Base-by-base conservation (phyloP, 306 rosid species). In the Acacia acuminata region DNA sequence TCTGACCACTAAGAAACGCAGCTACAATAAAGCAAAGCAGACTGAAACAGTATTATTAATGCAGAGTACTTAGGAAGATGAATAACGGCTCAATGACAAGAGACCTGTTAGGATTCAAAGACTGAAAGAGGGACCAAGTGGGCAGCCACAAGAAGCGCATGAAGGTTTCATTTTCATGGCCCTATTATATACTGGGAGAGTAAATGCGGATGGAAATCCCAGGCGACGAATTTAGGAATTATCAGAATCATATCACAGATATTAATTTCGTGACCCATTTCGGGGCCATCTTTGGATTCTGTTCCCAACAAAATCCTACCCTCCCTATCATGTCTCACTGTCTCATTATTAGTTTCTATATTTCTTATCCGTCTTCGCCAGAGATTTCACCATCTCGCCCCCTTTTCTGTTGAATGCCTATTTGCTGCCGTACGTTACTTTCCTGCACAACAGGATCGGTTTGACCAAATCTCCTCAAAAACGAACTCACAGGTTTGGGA, bases 241-340 rank as follows among this genome's bases (percentile, higher is more conserved):
- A 83, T 83, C 73, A 5, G 60, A 19, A 84, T 82, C 92, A 88
- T 91, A 90, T 82, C 93, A 87, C 92, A 88, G 88, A 92, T 86
- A 81, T 91, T 79, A 48, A 48, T 91, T 77, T 76, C 85, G 96
- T 85, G 97, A 94, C 91, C 96, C 88, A 90, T 92, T 84, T n/a
- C 27, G 25, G 13, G 63, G 27, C 63, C 63, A 56, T 89, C 85
- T 78, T 74, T 76, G 58, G 58, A 45, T 71, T 71, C 36, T 19
- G 48, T 58, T 72, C 75, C 67, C 55, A 50, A 77, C 82, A 73
- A 45, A 67, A 80, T 73, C 87, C 56, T 44, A 48, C 83, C 51
- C 51, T 78, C 32, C 81, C 77, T 10, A 61, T 84, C 88, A 45
- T 71, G 27, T 84, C 58, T 56, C 64, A 22, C 47, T 75, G 7